These are phyloP conservation scores for Penicillium taxi DNA, from an alignment of 495 filamentous ascomycete species.

Conservation along the genomic window DNA sequence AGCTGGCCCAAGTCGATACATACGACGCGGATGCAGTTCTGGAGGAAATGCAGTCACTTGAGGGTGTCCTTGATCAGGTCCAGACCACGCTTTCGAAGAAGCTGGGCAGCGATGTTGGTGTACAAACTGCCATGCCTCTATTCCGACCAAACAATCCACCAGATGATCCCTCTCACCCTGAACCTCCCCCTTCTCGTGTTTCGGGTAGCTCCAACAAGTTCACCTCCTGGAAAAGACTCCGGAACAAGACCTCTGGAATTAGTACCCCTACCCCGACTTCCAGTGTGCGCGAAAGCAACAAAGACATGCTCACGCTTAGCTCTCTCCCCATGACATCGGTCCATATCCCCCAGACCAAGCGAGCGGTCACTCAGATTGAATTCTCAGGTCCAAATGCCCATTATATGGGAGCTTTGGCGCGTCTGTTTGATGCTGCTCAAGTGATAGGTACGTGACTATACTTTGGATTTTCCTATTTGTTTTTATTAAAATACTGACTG, in stretches of 20 bases:
- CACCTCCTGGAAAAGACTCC: conserved; percentile 72
- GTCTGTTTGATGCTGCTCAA: conserved; percentile 90
- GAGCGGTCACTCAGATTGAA: conserved; percentile 58
- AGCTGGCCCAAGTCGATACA: conserved; percentile 73
- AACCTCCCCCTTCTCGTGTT: conserved; percentile 40
- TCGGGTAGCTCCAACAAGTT: conserved; percentile 56
- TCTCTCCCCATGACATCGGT: conserved; percentile 75
- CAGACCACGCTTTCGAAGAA: conserved; percentile 71
- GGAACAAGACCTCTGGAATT: conserved; percentile 76
- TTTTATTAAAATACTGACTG: conserved; percentile 11
- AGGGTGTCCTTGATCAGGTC: conserved; percentile 77
- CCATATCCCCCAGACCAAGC: conserved; percentile 54
- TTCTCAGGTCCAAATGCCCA: conserved; percentile 78
- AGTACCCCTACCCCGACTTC: conserved; percentile 24
- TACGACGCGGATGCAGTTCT: conserved; percentile 84
- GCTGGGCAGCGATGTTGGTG: conserved; percentile 83
- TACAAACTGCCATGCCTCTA: conserved; percentile 56
- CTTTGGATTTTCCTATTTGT: not conserved
- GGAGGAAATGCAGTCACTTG: conserved; percentile 93
- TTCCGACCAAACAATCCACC: conserved; percentile 54
- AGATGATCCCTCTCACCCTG: conserved; percentile 34
- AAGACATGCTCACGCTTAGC: conserved; percentile 55
- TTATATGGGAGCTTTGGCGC: conserved; percentile 86
- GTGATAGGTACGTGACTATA: conserved; percentile 65
- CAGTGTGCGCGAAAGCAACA: conserved; percentile 41